Evolutionary conservation across 352 stramenopile genomes (phyloP).

Genomic region (Phytophthora pinifolia): DNA sequence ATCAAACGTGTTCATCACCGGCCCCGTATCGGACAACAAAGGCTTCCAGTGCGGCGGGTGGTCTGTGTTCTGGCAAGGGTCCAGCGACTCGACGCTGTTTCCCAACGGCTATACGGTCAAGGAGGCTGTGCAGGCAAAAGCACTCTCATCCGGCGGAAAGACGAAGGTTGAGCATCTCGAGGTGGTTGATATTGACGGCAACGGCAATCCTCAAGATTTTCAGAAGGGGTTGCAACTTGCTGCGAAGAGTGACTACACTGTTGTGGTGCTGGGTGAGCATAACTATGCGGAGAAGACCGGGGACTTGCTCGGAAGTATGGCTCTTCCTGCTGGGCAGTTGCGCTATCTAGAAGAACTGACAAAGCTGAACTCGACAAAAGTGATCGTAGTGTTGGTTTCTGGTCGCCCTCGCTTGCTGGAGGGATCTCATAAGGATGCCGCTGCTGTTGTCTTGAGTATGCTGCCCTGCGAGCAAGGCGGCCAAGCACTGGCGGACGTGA

Average conservation of each 20-base stretch:
- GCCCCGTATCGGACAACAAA: constrained; percentile 64
- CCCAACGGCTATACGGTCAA: constrained; percentile 64
- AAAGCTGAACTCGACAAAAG: constrained; percentile 52
- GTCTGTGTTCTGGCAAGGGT: constrained; percentile 74
- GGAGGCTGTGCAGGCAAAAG: constrained; percentile 36
- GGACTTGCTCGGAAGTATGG: constrained; percentile 58
- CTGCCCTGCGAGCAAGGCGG: constrained; percentile 82
- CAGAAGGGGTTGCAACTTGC: constrained; percentile 43
- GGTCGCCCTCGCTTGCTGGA: constrained; percentile 64
- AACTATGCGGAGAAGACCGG: constrained; percentile 86
- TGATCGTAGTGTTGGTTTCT: constrained; percentile 72
- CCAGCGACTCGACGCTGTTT: constrained; percentile 55
- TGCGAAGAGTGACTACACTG: constrained; percentile 60
- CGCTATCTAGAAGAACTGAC: constrained; percentile 63
- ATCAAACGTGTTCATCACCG: constrained; percentile 59
- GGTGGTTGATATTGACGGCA: constrained; percentile 53
- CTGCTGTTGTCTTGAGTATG: constrained; percentile 70
- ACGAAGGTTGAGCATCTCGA: constrained; percentile 37
- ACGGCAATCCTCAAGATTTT: constrained; percentile 37
- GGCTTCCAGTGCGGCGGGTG: constrained; percentile 71
- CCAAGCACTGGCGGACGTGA: constrained; percentile 61
- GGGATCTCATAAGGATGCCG: constrained; percentile 38
- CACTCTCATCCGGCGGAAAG: constrained; percentile 1
- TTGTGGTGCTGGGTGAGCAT: constrained; percentile 71
- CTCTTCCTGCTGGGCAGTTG: constrained; percentile 56